Evolutionary conservation across 345 rosid genomes (phyloP).

Genomic region (Cardiospermum halicacabum): DNA sequence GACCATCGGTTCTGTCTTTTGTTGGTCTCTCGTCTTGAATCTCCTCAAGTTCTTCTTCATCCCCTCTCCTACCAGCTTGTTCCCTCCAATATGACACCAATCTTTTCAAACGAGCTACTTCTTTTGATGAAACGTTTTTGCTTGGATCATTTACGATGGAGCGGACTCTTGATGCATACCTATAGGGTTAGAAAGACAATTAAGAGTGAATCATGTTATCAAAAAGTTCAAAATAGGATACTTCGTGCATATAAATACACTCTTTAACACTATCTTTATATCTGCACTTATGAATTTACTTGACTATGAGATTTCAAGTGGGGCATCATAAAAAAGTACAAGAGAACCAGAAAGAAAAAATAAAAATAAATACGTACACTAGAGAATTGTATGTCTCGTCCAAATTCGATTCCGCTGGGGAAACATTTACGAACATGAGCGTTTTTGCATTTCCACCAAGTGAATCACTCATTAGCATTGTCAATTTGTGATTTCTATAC

Average conservation of each 20-base stretch:
- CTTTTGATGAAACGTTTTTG: slow-evolving; percentile 81
- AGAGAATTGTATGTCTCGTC: slow-evolving; percentile 90
- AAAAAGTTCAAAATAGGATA: background rate
- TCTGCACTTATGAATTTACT: background rate
- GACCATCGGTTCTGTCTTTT: slow-evolving; percentile 52
- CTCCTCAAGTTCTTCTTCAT: slow-evolving; percentile 77
- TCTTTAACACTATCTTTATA: background rate
- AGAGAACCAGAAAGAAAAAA: slow-evolving; percentile 8
- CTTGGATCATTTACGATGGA: slow-evolving; percentile 86
- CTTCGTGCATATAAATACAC: no score
- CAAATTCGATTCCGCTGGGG: slow-evolving; percentile 86
- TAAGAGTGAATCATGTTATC: background rate
- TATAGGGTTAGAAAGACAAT: slow-evolving; percentile 17
- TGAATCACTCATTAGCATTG: slow-evolving; percentile 97
- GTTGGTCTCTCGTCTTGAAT: slow-evolving; percentile 56
- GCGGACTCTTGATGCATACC: slow-evolving; percentile 93
- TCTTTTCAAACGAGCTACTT: slow-evolving; percentile 78
- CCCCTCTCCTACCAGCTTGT: slow-evolving; percentile 77
- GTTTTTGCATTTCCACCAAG: slow-evolving; percentile 98
- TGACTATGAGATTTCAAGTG: background rate
- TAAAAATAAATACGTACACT: no score
- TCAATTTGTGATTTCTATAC: slow-evolving; percentile 88
- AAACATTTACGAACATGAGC: slow-evolving; percentile 88
- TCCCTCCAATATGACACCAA: slow-evolving; percentile 83
- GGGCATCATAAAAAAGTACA: background rate